These are phyloP conservation scores for Torrubiellomyces zombiae DNA, from an alignment of 2,329 filamentous ascomycete species.

Conservation along the genomic window DNA sequence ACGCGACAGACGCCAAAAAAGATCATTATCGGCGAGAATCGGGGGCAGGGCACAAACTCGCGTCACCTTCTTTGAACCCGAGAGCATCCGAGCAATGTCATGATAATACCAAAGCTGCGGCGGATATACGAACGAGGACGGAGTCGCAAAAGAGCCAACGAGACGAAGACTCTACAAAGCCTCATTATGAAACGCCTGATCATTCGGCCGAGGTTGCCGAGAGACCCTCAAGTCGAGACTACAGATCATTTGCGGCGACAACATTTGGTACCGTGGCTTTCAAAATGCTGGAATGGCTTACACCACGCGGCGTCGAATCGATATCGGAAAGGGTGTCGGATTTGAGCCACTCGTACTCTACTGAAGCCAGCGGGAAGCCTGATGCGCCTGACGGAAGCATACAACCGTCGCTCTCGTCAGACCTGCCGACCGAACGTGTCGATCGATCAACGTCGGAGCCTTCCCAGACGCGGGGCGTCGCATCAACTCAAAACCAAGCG, in stretches of 20 bases:
- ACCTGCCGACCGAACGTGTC: too few relatives aligned
- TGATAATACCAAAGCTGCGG: background rate
- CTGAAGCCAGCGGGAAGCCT: conserved; percentile 2
- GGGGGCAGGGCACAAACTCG: too few relatives aligned
- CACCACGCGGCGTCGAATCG: conserved; percentile 35
- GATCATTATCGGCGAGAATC: conserved; percentile 44
- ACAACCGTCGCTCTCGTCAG: too few relatives aligned
- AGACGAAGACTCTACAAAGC: conserved; percentile 1
- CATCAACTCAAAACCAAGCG: too few relatives aligned
- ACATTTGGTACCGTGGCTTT: conserved; percentile 49
- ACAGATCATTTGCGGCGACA: conserved; percentile 44
- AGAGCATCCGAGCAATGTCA: conserved; percentile 1
- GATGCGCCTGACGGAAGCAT: too few relatives aligned
- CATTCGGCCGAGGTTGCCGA: too few relatives aligned
- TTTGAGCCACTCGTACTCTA: conserved; percentile 3
- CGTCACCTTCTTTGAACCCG: too few relatives aligned
- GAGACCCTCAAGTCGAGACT: conserved; percentile 32
- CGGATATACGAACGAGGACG: too few relatives aligned
- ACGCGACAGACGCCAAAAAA: conserved; percentile 34
- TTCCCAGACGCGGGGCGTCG: background rate
- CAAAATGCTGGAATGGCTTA: conserved; percentile 57
- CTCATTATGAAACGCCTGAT: too few relatives aligned
- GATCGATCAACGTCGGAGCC: too few relatives aligned
- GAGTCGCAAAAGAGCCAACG: too few relatives aligned
- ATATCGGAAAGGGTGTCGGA: conserved; percentile 23